Evolutionary conservation across 257 asterid species (phyloP), one percentile per base, ranked within the genome.

Genomic region (Paulownia fortunei): DNA sequence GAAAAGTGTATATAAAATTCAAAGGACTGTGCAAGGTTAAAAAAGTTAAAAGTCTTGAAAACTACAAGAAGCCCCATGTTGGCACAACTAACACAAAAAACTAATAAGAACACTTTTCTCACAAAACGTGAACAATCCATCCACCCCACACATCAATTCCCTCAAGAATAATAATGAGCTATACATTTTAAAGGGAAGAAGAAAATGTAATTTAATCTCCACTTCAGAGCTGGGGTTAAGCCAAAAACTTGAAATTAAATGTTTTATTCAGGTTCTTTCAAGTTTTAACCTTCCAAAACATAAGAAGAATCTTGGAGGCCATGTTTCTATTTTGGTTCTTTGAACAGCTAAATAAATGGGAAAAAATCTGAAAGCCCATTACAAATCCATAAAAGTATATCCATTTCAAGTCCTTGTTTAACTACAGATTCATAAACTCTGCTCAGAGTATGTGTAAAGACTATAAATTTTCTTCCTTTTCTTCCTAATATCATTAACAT

Each of bases 61-160:
- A 59, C 47, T 42, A 19, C 77, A 59, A 54, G 54, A 58, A 26
- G 56, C 23, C 75, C 51, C 80, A 55, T 73, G 77, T 49, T 74
- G 54, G 70, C 74, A 73, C 85, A 66, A 71, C 76, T 30, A 55
- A 69, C 60, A 59, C 44, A 62, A 72, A 30, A 58, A 51, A 39
- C 64, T 71, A 41, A 41, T 24, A 61, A 47, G 26, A 49, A 32
- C 36, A 52, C 54, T 47, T 67, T 78, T 78, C 85, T 78, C 51
- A 73, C 79, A 76, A 72, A 81, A 71, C 79, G 72, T 71, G 85
- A 76, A 63, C n/a, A n/a, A n/a, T n/a, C 70, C 58, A 41, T 55
- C 75, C 76, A 75, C 78, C 71, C 60, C 26, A 62, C 77, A 0
- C 68, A 32, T 46, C 59, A 72, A 66, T 60, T 74, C 68, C 60